A percentile compares a stretch with the other conserved stretches of the same genome.
phyloP scores from a whole-genome alignment of 2,329 filamentous ascomycete species.

The Verticillium nonalfalfae region DNA sequence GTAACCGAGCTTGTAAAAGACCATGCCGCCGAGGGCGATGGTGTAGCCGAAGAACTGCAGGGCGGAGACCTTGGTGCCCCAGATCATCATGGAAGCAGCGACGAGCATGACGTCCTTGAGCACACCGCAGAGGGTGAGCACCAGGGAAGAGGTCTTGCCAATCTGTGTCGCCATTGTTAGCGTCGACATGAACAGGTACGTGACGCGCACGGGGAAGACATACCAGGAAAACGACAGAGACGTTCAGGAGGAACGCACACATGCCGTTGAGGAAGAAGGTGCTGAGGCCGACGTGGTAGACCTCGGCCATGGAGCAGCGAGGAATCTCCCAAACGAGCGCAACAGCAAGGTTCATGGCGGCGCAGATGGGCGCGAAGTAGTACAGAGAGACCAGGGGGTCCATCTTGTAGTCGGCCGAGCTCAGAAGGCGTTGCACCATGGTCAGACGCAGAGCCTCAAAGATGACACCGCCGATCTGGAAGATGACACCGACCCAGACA shows the following conservation, averaged over 20 bases:
- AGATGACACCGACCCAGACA: conserved; percentile 70
- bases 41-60: conserved; percentile 81
- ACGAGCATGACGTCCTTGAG: conserved; percentile 86
- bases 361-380: conserved; percentile 84
- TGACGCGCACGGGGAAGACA: conserved; percentile 22
- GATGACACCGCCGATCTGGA: conserved; percentile 70
- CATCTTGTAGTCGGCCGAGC: conserved; percentile 85
- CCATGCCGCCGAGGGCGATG: conserved; percentile 71
- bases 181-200: neutral
- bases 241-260: conserved; percentile 75
- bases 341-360: conserved; percentile 70
- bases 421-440: conserved; percentile 78
- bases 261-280: conserved; percentile 71
- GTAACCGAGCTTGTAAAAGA: conserved; percentile 80
- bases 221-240: conserved; percentile 82
- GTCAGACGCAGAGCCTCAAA: conserved; percentile 80
- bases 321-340: conserved; percentile 71
- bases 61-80: conserved; percentile 66
- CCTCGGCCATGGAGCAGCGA: conserved; percentile 59
- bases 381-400: conserved; percentile 83
- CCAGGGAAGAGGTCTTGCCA: conserved; percentile 79
- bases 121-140: conserved; percentile 81
- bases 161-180: conserved; percentile 46
- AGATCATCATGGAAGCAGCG: conserved; percentile 72
- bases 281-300: conserved; percentile 66